These are phyloP conservation scores for Gillenia trifoliata DNA, from an alignment of 306 rosid genomes.

Conservation along the genomic window DNA sequence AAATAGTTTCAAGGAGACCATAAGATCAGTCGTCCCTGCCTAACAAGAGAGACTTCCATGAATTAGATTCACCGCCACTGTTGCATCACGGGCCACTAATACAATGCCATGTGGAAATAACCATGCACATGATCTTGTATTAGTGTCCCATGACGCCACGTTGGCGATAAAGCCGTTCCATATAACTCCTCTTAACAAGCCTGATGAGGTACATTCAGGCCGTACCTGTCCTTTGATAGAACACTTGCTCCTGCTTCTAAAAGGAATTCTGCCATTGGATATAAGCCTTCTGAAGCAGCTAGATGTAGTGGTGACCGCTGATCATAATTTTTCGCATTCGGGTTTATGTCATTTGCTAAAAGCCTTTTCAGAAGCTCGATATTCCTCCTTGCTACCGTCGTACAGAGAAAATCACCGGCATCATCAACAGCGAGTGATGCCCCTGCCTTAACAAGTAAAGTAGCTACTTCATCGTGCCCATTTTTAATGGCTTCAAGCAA, in stretches of 20 bases:
- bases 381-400: constrained; percentile 38
- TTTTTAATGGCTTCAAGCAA: constrained; percentile 65
- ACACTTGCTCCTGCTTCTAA: constrained; percentile 64
- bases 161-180: too few species aligned
- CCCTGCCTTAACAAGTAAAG: constrained; percentile 45
- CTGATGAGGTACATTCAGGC: not conserved
- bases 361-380: constrained; percentile 36
- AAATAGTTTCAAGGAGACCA: not conserved
- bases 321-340: constrained; percentile 62
- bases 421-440: constrained; percentile 48
- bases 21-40: not conserved
- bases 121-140: too few species aligned
- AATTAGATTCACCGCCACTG: too few species aligned
- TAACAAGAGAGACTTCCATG: not conserved
- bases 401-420: constrained; percentile 53
- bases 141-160: too few species aligned
- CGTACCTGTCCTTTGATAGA: constrained; percentile 56
- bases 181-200: too few species aligned
- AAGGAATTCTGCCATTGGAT: constrained; percentile 38
- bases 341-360: constrained; percentile 45
- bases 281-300: constrained; percentile 60
- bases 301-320: constrained; percentile 55
- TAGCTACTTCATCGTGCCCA: constrained; percentile 49
- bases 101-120: too few species aligned
- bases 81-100: too few species aligned